Conservation (phyloP, 2,329 filamentous ascomycete species). For the Hortaea sp. region DNA sequence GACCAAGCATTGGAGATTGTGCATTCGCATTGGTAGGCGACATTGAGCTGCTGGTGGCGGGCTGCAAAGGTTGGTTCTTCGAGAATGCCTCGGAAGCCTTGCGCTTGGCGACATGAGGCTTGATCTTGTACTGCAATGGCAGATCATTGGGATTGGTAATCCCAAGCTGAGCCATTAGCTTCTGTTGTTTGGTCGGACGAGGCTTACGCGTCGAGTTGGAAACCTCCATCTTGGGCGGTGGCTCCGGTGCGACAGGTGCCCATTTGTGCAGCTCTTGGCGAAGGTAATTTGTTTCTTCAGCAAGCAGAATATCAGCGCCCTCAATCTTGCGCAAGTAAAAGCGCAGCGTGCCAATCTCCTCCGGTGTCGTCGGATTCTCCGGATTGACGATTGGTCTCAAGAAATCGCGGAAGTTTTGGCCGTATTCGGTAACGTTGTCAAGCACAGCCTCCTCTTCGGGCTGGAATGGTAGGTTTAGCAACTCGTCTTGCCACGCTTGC, state of each 20-base stretch:
- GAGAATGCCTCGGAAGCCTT: conserved; percentile 38
- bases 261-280: conserved; percentile 91
- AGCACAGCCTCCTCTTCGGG: conserved; percentile 88
- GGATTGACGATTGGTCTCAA: conserved; percentile 73
- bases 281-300: conserved; percentile 95
- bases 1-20: conserved; percentile 4
- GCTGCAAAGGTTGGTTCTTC: conserved; percentile 19
- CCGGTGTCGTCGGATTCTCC: conserved; percentile 61
- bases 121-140: conserved; percentile 70
- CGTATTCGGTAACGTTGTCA: conserved; percentile 75
- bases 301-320: conserved; percentile 83
- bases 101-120: conserved; percentile 62
- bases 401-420: conserved; percentile 72
- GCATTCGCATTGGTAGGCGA: conserved; percentile 14
- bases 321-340: conserved; percentile 97
- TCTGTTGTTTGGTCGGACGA: conserved; percentile 91
- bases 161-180: conserved; percentile 79
- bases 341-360: conserved; percentile 79
- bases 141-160: conserved; percentile 86
- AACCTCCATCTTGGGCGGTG: conserved; percentile 75
- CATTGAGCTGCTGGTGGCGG: conserved; percentile 15
- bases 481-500: conserved; percentile 72
- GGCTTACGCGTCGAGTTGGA: conserved; percentile 92
- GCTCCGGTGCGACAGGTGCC: conserved; percentile 76
- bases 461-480: conserved; percentile 68